Conservation (phyloP, 257 asterid species). For the Gentiana straminea region DNA sequence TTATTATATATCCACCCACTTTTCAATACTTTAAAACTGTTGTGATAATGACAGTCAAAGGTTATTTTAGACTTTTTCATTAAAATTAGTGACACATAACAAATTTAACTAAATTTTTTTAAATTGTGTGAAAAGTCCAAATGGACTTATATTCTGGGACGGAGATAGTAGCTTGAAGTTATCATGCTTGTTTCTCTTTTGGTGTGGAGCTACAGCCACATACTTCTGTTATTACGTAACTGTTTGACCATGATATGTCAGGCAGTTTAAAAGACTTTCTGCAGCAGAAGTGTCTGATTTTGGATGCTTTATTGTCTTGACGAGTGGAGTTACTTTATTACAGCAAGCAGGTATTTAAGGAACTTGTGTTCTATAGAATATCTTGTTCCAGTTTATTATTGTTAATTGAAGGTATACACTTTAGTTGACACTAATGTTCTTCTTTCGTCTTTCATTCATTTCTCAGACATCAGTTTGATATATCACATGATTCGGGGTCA, state of each 20-base stretch:
- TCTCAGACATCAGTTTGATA: slow-evolving; percentile 87
- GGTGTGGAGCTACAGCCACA: not conserved
- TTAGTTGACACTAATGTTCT: slow-evolving; percentile 7
- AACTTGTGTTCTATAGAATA: not conserved
- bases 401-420: slow-evolving; percentile 7
- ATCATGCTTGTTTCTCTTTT: not conserved
- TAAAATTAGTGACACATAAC: too few species aligned
- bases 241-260: slow-evolving; percentile 73
- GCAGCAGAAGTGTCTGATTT: slow-evolving; percentile 84
- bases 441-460: slow-evolving; percentile 9
- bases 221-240: slow-evolving; percentile 26
- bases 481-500: slow-evolving; percentile 99
- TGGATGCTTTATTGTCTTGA: slow-evolving; percentile 68
- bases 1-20: too few species aligned
- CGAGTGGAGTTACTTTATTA: slow-evolving; percentile 66
- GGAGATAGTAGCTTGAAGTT: not conserved
- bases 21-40: too few species aligned
- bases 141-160: too few species aligned
- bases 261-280: slow-evolving; percentile 93
- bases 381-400: not conserved
- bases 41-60: too few species aligned
- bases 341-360: slow-evolving; percentile 76
- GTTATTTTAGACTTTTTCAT: too few species aligned
- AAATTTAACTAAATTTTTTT: too few species aligned
- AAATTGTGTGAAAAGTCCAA: too few species aligned